Evolutionary conservation across 2,329 filamentous ascomycete species (phyloP), one percentile per base, ranked within the genome.

Genomic region (Venturia oleaginea): DNA sequence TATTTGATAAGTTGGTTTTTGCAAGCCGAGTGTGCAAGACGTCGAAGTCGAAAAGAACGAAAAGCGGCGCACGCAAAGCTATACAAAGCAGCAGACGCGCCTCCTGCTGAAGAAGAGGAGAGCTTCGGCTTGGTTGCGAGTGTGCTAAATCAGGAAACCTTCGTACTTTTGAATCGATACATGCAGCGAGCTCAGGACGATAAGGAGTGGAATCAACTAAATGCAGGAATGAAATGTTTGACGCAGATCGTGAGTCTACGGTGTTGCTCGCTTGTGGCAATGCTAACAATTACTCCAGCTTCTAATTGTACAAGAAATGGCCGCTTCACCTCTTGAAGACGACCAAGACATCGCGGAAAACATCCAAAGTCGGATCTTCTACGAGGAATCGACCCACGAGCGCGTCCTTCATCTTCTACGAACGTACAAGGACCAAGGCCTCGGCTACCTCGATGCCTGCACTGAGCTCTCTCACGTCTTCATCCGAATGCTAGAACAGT

Each of bases 331-430:
- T 0, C 83, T 90, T 37, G 92, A 97, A 67, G 92, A 97, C n/a
- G 91, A 99, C 69, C 89, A 96, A 72, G 94, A 97, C 70, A 97
- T 99, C 73, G 93, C 94, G 0, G 93, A 99, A 73, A 99, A 99
- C 70, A 97, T 96, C 15, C 85, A 96, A 62, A 95, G 89, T 70
- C 90, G 93, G 67, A 91, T 99, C n/a, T 99, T 99, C 74, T 99
- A 99, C 76, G 94, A 99, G 75, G 92, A 97, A 72, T 85, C 90
- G 0, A 97, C 92, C 0, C 92, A 99, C 71, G 93, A 99, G 67
- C 83, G 90, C 30, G 84, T 99, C 62, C 84, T 93, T 37, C 84
- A 86, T 66, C 89, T 97, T 63, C 81, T 93, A 0, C 83, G 88
- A 67, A 87, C 84, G n/a, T 97, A 95, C 78, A 96, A 95, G 69